phyloP scores from a whole-genome alignment of 2,329 filamentous ascomycete species.

The Colletotrichum chrysophilum region DNA sequence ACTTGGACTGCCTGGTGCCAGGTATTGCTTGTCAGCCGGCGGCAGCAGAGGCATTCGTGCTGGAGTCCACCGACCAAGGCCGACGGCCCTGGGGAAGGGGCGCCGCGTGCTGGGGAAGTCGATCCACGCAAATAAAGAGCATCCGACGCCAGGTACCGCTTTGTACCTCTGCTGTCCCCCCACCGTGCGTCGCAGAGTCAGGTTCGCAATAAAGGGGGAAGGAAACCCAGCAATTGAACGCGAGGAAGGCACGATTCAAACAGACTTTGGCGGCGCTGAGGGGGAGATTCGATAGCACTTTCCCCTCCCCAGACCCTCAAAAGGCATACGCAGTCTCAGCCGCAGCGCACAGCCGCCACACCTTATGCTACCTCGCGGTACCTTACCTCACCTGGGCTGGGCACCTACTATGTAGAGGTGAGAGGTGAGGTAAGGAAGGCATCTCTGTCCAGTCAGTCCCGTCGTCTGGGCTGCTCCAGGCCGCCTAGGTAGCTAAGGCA shows the following conservation, averaged over 20 bases:
- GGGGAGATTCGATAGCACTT: neutral
- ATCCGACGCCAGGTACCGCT: neutral
- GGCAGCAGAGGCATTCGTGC: neutral
- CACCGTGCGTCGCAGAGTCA: conserved; percentile 7
- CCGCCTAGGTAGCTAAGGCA: neutral
- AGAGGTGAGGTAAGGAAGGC: neutral
- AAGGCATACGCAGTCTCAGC: conserved; percentile 2
- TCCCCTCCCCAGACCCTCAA: neutral
- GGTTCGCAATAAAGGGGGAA: neutral
- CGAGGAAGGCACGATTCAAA: neutral
- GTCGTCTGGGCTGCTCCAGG: neutral
- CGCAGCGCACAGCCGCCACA: conserved; percentile 7
- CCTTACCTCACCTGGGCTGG: neutral
- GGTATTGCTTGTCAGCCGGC: neutral
- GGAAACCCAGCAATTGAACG: neutral
- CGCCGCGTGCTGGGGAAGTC: neutral
- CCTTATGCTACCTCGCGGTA: neutral
- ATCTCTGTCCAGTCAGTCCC: neutral
- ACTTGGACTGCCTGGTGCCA: neutral
- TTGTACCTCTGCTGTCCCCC: neutral
- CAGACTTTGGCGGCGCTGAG: neutral
- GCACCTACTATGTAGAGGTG: neutral
- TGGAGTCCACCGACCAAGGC: neutral
- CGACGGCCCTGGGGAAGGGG: neutral
- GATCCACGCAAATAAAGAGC: neutral